Percentiles rank a stretch among this genome's conserved stretches.
Conservation (phyloP, 2,329 filamentous ascomycete species). For the Xylaria sp. region DNA sequence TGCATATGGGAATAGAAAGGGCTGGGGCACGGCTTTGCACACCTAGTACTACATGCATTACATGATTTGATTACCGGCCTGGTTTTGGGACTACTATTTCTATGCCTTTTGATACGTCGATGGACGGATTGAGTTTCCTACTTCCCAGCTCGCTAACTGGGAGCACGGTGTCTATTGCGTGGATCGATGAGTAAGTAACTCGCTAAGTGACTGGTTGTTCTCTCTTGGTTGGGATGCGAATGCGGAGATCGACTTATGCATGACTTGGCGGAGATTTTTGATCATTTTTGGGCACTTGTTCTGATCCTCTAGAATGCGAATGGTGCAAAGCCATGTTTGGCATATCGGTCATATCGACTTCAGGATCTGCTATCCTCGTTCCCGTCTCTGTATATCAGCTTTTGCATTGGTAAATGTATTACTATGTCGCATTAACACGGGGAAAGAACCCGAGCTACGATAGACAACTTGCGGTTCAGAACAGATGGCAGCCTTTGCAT, state of each 20-base stretch:
- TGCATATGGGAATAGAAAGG: conserved; percentile 6
- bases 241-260: neutral
- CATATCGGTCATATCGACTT: neutral
- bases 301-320: neutral
- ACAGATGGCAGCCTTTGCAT: neutral
- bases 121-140: neutral
- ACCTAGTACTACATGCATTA: neutral
- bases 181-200: neutral
- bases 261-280: neutral
- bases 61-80: neutral
- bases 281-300: neutral
- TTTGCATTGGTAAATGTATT: neutral
- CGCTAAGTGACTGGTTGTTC: neutral
- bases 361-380: neutral
- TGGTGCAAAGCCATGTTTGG: neutral
- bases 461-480: neutral
- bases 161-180: neutral
- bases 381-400: neutral
- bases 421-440: neutral
- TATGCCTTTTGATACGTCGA: neutral
- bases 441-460: neutral
- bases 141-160: neutral
- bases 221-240: neutral
- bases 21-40: neutral
- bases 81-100: neutral